phyloP scores from a whole-genome alignment of 192 early-diverging fungal genomes.

The Coemansia sp. region DNA sequence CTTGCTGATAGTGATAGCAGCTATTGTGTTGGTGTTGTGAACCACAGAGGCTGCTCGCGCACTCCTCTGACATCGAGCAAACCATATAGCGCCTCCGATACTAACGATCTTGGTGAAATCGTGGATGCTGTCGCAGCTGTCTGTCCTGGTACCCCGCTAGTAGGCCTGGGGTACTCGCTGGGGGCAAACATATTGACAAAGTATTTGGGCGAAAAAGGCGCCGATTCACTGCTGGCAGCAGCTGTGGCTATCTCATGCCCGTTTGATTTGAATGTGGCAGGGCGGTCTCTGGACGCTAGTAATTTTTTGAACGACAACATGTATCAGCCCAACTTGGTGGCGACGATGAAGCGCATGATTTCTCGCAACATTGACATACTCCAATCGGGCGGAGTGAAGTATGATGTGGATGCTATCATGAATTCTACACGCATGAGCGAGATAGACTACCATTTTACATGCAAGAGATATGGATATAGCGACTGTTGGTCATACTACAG shows the following conservation, averaged over 20 bases:
- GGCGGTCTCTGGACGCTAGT: slow-evolving; percentile 32
- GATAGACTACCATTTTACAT: slow-evolving; percentile 69
- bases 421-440: slow-evolving; percentile 56
- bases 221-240: slow-evolving; percentile 62
- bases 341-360: slow-evolving; percentile 31
- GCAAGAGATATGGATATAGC: slow-evolving; percentile 61
- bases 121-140: slow-evolving; percentile 20
- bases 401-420: slow-evolving; percentile 47
- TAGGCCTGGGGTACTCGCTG: slow-evolving; percentile 77
- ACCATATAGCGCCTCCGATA: slow-evolving; percentile 66
- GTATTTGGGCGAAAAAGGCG: slow-evolving; percentile 70
- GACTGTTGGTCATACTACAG: slow-evolving; percentile 70
- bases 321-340: slow-evolving; percentile 48
- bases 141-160: slow-evolving; percentile 56
- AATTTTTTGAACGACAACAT: slow-evolving; percentile 43
- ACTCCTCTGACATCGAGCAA: slow-evolving; percentile 39
- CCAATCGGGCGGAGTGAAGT: slow-evolving; percentile 6
- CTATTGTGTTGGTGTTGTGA: slow-evolving; percentile 58
- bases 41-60: slow-evolving; percentile 8
- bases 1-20: background rate
- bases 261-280: slow-evolving; percentile 58
- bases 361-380: slow-evolving; percentile 22
- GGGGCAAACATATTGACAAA: slow-evolving; percentile 84
- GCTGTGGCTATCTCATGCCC: slow-evolving; percentile 72
- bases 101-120: slow-evolving; percentile 55